Evolutionary conservation across 2,329 filamentous ascomycete species (phyloP), one percentile per base, ranked within the genome.

Genomic region (Colletotrichum ledebouriae): DNA sequence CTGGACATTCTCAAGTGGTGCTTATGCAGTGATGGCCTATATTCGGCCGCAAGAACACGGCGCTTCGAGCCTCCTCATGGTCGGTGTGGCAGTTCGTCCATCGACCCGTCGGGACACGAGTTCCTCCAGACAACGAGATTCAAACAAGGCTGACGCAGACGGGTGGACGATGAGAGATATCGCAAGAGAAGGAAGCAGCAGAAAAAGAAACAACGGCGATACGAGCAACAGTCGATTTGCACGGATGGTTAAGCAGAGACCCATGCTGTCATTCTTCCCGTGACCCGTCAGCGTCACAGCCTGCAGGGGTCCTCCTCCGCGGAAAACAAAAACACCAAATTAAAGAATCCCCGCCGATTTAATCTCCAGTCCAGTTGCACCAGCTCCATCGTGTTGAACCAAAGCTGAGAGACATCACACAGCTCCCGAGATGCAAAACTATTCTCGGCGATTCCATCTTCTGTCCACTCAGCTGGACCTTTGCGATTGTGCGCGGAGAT

Each of bases 41-140:
- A 49, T 52, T 47, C 61, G 62, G 55, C 66, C 55, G 66, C 41
- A 68, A 65, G 25, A 58, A 29, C 15, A 37, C 17, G n/a, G 41
- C 41, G 37, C 17, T n/a, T 44, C 53, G 6, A 9, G 20, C n/a
- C 37, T 25, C 22, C 20, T 44, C 53, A 33, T 57, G 11, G 9
- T 44, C 20, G 37, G 13, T 44, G 53, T 25, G 29, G 37, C 22
- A 2, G 53, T 57, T 5, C 6, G 39, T 34, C 22, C 29, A 13
- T 57, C 13, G 20, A 57, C 34, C 20, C 34, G 22, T 57, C n/a
- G 39, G 44, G 53, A 17, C 44, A 29, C 11, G 11, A 33, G 22
- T 29, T 25, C 20, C 39, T 44, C 22, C 37, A 44, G 37, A 57
- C 25, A 44, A 22, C 22, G 39, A 42, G 37, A 42, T 9, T 29